phyloP scores from a whole-genome alignment of 2,329 filamentous ascomycete species.

The Trichoderma sp. region DNA sequence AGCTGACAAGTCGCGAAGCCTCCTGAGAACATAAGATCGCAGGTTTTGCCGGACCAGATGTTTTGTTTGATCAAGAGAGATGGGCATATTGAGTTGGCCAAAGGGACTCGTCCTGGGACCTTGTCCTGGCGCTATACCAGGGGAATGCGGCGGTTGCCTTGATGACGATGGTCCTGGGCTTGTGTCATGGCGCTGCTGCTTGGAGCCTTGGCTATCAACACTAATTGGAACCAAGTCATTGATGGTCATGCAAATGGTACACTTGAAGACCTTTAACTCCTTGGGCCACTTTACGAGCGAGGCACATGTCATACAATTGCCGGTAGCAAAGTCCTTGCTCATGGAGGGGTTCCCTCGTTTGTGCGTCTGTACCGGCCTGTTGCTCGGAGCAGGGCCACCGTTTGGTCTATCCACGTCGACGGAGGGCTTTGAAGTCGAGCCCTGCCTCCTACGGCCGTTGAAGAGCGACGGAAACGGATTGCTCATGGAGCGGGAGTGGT shows the following conservation, averaged over 20 bases:
- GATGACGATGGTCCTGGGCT: conserved; percentile 17
- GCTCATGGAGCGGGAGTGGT: conserved; percentile 63
- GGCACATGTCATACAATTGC: conserved; percentile 83
- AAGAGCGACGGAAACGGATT: conserved; percentile 76
- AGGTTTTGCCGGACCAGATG: conserved; percentile 36
- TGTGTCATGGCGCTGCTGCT: conserved; percentile 27
- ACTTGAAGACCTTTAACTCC: conserved; percentile 71
- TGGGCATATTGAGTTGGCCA: conserved; percentile 28
- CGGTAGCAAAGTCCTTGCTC: conserved; percentile 61
- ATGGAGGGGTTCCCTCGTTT: conserved; percentile 35
- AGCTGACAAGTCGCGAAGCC: conserved; percentile 22
- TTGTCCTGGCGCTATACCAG: conserved; percentile 17
- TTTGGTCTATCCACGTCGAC: conserved; percentile 33
- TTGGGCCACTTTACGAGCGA: conserved; percentile 77
- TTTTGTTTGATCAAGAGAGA: conserved; percentile 37
- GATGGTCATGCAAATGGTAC: conserved; percentile 79
- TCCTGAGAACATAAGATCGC: conserved; percentile 32
- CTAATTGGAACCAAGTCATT: conserved; percentile 62
- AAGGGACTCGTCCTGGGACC: conserved; percentile 14
- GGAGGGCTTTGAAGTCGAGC: conserved; percentile 36
- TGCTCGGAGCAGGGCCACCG: conserved; percentile 29
- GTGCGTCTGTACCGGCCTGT: conserved; percentile 27
- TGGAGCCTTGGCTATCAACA: conserved; percentile 26
- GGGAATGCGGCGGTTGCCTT: not conserved
- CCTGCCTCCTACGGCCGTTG: conserved; percentile 54